Conservation (phyloP, 208 protist genomes). For the Acanthamoeba healyi region DNA sequence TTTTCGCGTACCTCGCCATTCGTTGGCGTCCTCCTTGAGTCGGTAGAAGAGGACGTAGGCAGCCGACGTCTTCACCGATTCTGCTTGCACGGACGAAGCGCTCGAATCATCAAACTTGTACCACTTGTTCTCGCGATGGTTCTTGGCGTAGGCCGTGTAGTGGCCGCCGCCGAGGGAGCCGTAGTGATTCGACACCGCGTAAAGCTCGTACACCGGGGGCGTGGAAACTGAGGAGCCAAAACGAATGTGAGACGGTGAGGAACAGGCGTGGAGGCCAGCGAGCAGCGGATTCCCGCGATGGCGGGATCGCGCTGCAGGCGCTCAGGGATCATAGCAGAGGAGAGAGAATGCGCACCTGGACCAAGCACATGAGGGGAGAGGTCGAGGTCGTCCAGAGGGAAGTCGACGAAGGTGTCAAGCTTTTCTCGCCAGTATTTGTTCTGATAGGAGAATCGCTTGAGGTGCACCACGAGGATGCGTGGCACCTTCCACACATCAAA, state of each 20-base stretch:
- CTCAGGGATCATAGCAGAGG: not conserved
- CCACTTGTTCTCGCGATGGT: constrained; percentile 80
- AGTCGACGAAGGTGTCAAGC: constrained; percentile 88
- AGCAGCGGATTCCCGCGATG: too few relatives aligned
- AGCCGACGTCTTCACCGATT: constrained; percentile 72
- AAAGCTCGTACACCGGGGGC: constrained; percentile 86
- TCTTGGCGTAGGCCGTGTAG: constrained; percentile 88
- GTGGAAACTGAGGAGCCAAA: not conserved
- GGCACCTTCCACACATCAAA: constrained; percentile 89
- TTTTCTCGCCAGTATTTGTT: constrained; percentile 83
- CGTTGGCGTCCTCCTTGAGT: not conserved
- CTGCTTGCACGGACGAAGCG: constrained; percentile 30
- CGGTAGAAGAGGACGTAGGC: constrained; percentile 87
- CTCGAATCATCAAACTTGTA: constrained; percentile 85
- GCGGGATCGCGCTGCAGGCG: not conserved
- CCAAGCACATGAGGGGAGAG: constrained; percentile 75
- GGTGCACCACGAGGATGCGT: constrained; percentile 87
- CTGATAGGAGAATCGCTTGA: constrained; percentile 89
- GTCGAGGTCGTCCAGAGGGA: constrained; percentile 81
- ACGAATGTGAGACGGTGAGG: not conserved
- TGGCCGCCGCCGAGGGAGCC: constrained; percentile 87
- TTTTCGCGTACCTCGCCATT: not conserved
- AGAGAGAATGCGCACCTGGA: not conserved
- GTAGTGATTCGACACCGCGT: constrained; percentile 87
- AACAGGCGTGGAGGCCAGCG: too few relatives aligned